Conservation (phyloP, 2,329 filamentous ascomycete genomes). For the Hypocreales sp. region DNA sequence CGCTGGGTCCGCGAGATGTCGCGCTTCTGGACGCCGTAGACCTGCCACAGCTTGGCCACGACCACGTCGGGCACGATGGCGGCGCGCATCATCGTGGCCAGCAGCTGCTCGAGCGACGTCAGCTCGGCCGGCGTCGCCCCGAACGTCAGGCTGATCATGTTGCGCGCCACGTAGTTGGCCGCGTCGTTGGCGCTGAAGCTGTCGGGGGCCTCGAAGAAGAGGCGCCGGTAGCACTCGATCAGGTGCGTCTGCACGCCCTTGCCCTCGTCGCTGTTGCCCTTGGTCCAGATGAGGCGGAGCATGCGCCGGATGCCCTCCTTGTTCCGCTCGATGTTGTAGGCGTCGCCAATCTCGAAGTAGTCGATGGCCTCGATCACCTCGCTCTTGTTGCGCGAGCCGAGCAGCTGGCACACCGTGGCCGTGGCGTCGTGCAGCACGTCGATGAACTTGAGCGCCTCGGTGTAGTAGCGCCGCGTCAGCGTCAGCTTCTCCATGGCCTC, state of each 20-base stretch:
- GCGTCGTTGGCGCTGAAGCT: slow-evolving; percentile 78
- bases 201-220: slow-evolving; percentile 92
- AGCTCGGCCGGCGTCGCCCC: slow-evolving; percentile 88
- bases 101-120: slow-evolving; percentile 84
- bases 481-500: slow-evolving; percentile 81
- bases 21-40: slow-evolving; percentile 85
- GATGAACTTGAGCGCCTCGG: slow-evolving; percentile 88
- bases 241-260: slow-evolving; percentile 95
- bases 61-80: slow-evolving; percentile 76
- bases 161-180: slow-evolving; percentile 88
- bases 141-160: slow-evolving; percentile 98
- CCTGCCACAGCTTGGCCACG: slow-evolving; percentile 88
- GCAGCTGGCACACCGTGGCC: slow-evolving; percentile 64
- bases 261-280: slow-evolving; percentile 96
- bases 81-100: slow-evolving; percentile 95
- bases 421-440: slow-evolving; percentile 78
- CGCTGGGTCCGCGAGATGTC: slow-evolving; percentile 87
- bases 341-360: slow-evolving; percentile 89
- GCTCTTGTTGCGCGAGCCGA: slow-evolving; percentile 92
- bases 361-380: slow-evolving; percentile 99
- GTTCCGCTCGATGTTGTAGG: slow-evolving; percentile 89
- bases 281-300: slow-evolving; percentile 96
- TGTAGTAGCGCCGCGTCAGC: slow-evolving; percentile 77
- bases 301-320: slow-evolving; percentile 87
- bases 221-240: slow-evolving; percentile 87